Evolutionary conservation across 306 rosid species (phyloP).

Genomic region (Castanea mollissima): DNA sequence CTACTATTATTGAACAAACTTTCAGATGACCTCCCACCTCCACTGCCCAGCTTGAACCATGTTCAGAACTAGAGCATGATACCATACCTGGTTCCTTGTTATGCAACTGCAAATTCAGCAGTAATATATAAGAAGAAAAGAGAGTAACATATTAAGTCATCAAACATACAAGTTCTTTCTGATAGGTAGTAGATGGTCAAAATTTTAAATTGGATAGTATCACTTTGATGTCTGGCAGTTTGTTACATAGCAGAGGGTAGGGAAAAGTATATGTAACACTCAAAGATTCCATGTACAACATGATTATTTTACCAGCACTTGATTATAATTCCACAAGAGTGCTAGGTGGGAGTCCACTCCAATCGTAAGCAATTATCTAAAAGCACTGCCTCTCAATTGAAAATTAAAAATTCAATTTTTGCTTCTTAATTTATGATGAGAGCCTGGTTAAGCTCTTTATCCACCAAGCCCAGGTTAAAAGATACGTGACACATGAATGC

Average conservation of each 20-base stretch:
- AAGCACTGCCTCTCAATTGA: background rate
- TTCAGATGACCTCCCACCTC: conserved; percentile 93
- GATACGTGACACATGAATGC: conserved; percentile 6
- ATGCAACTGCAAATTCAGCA: conserved; percentile 49
- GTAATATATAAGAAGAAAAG: conserved; percentile 5
- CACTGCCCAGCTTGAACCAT: conserved; percentile 96
- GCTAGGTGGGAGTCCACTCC: background rate
- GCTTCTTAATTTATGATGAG: conserved; percentile 3
- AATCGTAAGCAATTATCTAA: background rate
- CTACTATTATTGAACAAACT: conserved; percentile 80
- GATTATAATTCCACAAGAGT: background rate
- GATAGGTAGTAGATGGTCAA: too few species aligned
- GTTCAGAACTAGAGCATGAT: conserved; percentile 59
- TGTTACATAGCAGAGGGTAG: background rate
- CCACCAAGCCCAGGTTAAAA: background rate
- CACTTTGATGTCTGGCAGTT: background rate
- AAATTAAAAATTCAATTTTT: conserved; percentile 1
- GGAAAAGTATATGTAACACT: background rate
- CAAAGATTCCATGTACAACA: background rate
- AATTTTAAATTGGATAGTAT: background rate
- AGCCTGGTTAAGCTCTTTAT: background rate
- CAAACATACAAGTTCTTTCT: background rate
- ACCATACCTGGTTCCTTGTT: conserved; percentile 53
- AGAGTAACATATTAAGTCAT: background rate
- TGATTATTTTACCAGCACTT: background rate